Percentiles rank a stretch among this genome's conserved stretches.
These are phyloP conservation scores for Lasiodiplodia sp. DNA, from an alignment of 2,329 filamentous ascomycete species.

Conservation along the genomic window DNA sequence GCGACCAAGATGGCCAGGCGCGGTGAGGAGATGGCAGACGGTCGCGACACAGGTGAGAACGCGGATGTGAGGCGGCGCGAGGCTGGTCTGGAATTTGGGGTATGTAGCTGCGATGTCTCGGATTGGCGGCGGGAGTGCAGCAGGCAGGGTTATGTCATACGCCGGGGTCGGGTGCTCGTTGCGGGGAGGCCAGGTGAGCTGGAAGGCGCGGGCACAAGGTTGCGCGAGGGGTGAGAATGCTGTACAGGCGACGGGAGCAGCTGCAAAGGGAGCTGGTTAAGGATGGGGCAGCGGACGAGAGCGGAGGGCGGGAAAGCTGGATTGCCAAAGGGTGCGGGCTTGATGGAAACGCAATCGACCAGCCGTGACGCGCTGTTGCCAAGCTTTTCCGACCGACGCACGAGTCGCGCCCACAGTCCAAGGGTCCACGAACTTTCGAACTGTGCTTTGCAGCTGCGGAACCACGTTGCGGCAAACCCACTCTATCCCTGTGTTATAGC, in stretches of 20 bases:
- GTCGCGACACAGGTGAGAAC: background rate
- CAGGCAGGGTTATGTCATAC: conserved; percentile 20
- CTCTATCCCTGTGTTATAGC: background rate
- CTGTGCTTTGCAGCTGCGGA: conserved; percentile 12
- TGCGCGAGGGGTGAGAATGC: background rate
- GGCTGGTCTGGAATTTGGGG: conserved; percentile 1
- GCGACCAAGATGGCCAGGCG: background rate
- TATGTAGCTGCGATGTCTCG: conserved; percentile 18
- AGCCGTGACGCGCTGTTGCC: conserved; percentile 10
- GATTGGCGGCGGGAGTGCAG: conserved; percentile 10
- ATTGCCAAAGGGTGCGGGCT: conserved; percentile 5
- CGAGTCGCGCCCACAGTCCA: conserved; percentile 3
- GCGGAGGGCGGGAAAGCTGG: conserved; percentile 5
- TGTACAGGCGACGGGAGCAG: conserved; percentile 14
- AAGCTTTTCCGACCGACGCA: conserved; percentile 12
- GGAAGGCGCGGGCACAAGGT: background rate
- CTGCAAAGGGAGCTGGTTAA: background rate
- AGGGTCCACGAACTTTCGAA: conserved; percentile 8
- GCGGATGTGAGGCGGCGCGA: background rate
- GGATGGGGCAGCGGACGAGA: background rate
- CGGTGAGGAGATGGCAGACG: background rate
- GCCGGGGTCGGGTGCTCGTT: conserved; percentile 18
- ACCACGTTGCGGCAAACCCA: conserved; percentile 2
- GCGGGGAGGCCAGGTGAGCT: conserved; percentile 18
- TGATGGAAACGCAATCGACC: conserved; percentile 10